Evolutionary conservation across 177 flowering plant species (phyloP).

Genomic region (Vitis hybrid): DNA sequence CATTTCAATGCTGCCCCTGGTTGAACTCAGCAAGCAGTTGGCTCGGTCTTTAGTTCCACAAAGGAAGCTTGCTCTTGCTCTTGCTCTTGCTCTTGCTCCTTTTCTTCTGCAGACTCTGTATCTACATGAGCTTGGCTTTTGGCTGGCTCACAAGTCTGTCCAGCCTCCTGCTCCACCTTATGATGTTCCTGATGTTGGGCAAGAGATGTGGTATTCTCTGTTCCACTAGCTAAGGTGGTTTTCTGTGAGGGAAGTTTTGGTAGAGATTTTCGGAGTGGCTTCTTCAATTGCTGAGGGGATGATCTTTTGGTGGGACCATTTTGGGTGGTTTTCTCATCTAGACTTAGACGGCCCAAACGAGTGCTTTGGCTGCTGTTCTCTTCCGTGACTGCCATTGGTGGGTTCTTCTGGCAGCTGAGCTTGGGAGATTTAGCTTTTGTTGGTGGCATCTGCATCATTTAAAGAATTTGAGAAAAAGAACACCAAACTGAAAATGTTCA

Average conservation of each 20-base stretch:
- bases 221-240: background rate
- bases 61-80: background rate
- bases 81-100: background rate
- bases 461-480: background rate
- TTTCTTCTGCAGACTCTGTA: background rate
- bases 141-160: background rate
- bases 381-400: background rate
- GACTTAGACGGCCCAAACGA: background rate
- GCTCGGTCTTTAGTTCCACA: background rate
- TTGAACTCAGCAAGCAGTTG: background rate
- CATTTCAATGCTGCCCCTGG: background rate
- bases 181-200: background rate
- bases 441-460: background rate
- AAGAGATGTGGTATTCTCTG: background rate
- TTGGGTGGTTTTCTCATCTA: background rate
- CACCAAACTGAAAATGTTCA: background rate
- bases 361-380: background rate
- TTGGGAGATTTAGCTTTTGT: slow-evolving; percentile 1
- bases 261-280: background rate
- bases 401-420: background rate
- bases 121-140: background rate
- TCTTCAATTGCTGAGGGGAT: background rate
- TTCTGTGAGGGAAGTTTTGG: background rate
- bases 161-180: background rate
- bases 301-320: background rate